Base-by-base conservation (phyloP, 306 rosid species). In the Trifolium repens region DNA sequence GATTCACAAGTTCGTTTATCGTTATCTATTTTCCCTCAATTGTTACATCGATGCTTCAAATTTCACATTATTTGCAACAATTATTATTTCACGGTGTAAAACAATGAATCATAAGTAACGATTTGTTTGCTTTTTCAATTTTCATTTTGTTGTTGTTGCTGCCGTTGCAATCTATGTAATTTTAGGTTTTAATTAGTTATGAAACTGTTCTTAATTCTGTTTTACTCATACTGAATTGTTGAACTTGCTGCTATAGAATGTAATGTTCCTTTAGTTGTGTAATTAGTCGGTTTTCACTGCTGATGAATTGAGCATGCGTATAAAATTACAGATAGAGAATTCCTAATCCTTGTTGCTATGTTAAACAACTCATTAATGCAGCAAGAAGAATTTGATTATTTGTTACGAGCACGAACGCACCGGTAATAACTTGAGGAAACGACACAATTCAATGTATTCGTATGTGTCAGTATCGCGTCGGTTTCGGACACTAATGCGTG, bases 121-220 rank as follows among this genome's bases (percentile, higher is more conserved):
- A 72, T 52, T 50, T 50, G 44, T 35, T 58, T 57, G 11, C 2
- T 2, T 47, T 65, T 65, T 16, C 44, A 7, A 17, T 10, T n/a
- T 70, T 11, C 1, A 2, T 37, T 74, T 64, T 26, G 17, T 39
- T 50, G 10, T 12, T n/a, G 2, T 53, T 22, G 24, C 1, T 22
- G 24, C 1, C 19, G 0, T 49, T 14, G 2, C 57, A 75, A 37
- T 83, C n/a, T 62, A 10, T 24, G 2, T 52, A 7, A 14, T 22
- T 17, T 19, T 16, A 30, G 9, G 32, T 57, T 49, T 64, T 59
- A 26, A 15, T 1, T 24, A 8, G 78, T 3, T 9, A 49, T 43
- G 69, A 42, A 59, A 59, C 47, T 79, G 65, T 71, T 67, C 12
- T 26, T 15, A 15, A 71, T 79, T 71, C 55, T 60, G 57, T 43